A percentile compares a stretch with the other conserved stretches of the same genome.
phyloP scores from a whole-genome alignment of 2,329 filamentous ascomycete genomes.

The Lachnellula hyalina region DNA sequence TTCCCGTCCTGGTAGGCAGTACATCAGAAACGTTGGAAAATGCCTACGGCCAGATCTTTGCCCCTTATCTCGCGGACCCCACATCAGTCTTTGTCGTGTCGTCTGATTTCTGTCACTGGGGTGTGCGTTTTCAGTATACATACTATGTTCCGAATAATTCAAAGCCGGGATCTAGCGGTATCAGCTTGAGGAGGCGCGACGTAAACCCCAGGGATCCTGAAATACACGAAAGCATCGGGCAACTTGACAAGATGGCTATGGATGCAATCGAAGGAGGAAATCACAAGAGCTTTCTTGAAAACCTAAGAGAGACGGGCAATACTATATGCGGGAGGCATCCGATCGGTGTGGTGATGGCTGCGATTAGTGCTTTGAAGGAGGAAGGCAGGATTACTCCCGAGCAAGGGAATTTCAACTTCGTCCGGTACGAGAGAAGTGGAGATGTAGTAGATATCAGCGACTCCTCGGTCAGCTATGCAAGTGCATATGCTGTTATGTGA shows the following conservation, averaged over 20 bases:
- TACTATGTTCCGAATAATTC: conserved; percentile 59
- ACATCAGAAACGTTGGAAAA: conserved; percentile 63
- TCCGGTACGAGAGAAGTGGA: conserved; percentile 82
- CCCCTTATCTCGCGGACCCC: conserved; percentile 71
- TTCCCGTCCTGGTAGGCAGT: conserved; percentile 82
- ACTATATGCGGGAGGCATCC: conserved; percentile 94
- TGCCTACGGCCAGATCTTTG: conserved; percentile 62
- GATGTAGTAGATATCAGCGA: conserved; percentile 62
- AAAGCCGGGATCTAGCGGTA: conserved; percentile 34
- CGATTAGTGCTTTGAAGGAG: conserved; percentile 58
- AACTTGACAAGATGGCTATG: conserved; percentile 78
- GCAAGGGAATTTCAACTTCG: conserved; percentile 55
- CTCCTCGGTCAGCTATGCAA: conserved; percentile 92
- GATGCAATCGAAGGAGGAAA: conserved; percentile 73
- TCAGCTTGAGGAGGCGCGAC: conserved; percentile 29
- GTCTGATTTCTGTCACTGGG: conserved; percentile 98
- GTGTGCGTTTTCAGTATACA: conserved; percentile 74
- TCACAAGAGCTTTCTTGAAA: conserved; percentile 64
- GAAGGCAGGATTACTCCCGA: conserved; percentile 33
- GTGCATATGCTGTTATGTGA: conserved; percentile 72
- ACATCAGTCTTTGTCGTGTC: conserved; percentile 80
- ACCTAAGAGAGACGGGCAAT: conserved; percentile 69
- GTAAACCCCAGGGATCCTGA: conserved; percentile 37
- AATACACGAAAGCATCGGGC: conserved; percentile 81
- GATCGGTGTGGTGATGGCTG: conserved; percentile 89